Percentiles rank a stretch among this genome's conserved stretches.
These are phyloP conservation scores for Pugionium cornutum DNA, from an alignment of 345 rosid species.

Conservation along the genomic window DNA sequence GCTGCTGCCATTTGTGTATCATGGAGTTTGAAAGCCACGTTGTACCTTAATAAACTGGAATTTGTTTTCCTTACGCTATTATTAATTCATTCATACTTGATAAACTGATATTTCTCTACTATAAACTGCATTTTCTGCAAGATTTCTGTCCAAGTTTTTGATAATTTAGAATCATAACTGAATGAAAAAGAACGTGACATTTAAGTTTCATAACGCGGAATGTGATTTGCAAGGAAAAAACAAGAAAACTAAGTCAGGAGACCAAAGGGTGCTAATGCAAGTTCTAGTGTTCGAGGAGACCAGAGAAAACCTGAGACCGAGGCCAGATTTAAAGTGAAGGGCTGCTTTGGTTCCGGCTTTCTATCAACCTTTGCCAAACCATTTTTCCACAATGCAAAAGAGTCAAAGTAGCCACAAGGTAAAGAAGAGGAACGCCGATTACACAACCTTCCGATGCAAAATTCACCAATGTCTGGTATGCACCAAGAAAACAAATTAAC, in stretches of 20 bases:
- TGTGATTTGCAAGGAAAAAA: constrained; percentile 7
- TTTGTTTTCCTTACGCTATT: too few species aligned
- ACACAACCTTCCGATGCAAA: constrained; percentile 79
- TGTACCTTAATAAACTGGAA: too few species aligned
- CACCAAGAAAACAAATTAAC: background rate
- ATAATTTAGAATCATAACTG: background rate
- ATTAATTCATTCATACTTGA: too few species aligned
- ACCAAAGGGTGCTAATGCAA: background rate
- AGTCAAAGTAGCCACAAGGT: constrained; percentile 61
- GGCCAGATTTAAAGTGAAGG: constrained; percentile 16
- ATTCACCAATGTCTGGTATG: constrained; percentile 74
- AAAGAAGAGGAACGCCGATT: constrained; percentile 80
- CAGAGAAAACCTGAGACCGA: constrained; percentile 14
- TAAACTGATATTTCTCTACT: too few species aligned
- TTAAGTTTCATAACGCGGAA: constrained; percentile 16
- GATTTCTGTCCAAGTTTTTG: background rate
- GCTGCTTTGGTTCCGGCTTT: constrained; percentile 43
- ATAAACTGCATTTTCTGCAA: too few species aligned
- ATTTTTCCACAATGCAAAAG: constrained; percentile 73
- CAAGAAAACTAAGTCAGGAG: background rate
- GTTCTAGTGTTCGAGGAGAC: constrained; percentile 18
- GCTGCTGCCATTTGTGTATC: too few species aligned
- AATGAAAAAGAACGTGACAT: background rate
- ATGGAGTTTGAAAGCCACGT: too few species aligned
- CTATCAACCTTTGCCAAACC: constrained; percentile 74